Conservation (phyloP, 164 flowering plant genomes). For the Nymphaea colorata region DNA sequence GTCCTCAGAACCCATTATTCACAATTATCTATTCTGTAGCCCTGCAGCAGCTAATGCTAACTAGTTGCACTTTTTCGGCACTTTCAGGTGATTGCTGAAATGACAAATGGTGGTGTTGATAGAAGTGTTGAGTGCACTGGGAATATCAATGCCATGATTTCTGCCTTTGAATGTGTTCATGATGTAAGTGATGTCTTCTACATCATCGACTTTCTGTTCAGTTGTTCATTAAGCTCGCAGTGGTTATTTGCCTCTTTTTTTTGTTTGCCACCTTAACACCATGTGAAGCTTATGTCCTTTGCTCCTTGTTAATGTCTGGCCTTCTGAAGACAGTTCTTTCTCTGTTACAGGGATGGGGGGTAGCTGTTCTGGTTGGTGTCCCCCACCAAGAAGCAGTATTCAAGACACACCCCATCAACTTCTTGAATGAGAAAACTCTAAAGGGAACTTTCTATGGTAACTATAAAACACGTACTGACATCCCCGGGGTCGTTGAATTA, state of each 20-base stretch:
- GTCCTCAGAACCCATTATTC: neutral
- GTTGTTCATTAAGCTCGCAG: neutral
- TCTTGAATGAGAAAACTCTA: slow-evolving; percentile 61
- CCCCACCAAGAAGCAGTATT: slow-evolving; percentile 46
- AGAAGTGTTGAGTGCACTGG: slow-evolving; percentile 48
- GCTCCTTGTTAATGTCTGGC: neutral
- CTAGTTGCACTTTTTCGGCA: neutral
- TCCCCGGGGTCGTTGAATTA: slow-evolving; percentile 54
- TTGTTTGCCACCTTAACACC: neutral
- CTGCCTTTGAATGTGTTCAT: slow-evolving; percentile 45
- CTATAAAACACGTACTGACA: slow-evolving; percentile 51
- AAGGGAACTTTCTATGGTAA: slow-evolving; percentile 70
- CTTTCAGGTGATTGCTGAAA: slow-evolving; percentile 16
- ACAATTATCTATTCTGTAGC: neutral
- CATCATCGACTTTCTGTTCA: neutral
- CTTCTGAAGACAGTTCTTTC: neutral
- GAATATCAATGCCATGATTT: slow-evolving; percentile 32
- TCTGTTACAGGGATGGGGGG: slow-evolving; percentile 56
- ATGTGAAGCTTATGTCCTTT: neutral
- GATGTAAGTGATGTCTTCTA: slow-evolving; percentile 21
- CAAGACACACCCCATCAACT: slow-evolving; percentile 52
- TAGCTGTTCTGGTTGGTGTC: slow-evolving; percentile 58
- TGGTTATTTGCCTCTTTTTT: neutral
- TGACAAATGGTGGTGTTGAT: slow-evolving; percentile 31
- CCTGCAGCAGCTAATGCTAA: neutral